These are phyloP conservation scores for Cyberlindnera lachancei DNA, from an alignment of 805 yeast species.

Conservation along the genomic window DNA sequence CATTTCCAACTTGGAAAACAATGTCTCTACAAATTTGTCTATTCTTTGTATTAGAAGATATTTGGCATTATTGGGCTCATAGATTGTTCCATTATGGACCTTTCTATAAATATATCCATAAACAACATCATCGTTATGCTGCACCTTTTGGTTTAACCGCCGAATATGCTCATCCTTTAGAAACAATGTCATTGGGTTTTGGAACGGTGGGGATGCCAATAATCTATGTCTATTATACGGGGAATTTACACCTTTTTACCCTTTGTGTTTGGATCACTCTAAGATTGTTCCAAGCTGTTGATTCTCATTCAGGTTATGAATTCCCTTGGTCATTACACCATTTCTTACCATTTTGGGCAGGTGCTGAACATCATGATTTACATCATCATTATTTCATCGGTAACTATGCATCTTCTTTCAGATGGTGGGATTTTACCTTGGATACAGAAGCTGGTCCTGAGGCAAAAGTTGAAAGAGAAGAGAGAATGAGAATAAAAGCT, in stretches of 20 bases:
- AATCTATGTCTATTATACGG: conserved; percentile 67
- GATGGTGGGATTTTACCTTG: conserved; percentile 89
- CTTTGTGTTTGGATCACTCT: conserved; percentile 80
- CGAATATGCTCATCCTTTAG: conserved; percentile 95
- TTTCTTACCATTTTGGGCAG: conserved; percentile 94
- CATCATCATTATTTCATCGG: conserved; percentile 96
- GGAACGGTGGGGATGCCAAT: conserved; percentile 97
- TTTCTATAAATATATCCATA: conserved; percentile 89
- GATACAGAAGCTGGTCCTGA: conserved; percentile 88
- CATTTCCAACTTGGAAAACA: conserved; percentile 65
- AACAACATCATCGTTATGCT: conserved; percentile 96
- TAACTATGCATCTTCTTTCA: conserved; percentile 88
- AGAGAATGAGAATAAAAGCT: conserved; percentile 36
- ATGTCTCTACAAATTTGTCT: conserved; percentile 61
- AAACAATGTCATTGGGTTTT: conserved; percentile 82
- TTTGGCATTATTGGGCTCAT: conserved; percentile 97
- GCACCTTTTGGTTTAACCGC: conserved; percentile 98
- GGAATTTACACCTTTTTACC: conserved; percentile 82
- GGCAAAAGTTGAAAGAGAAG: conserved; percentile 70
- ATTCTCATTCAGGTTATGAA: conserved; percentile 96
- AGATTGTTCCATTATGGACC: conserved; percentile 82
- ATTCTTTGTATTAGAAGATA: conserved; percentile 82
- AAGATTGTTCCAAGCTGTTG: conserved; percentile 93
- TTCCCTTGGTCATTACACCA: conserved; percentile 95
- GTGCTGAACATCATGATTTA: conserved; percentile 96